Evolutionary conservation across 495 filamentous ascomycete species (phyloP), one percentile per base, ranked within the genome.

Genomic region (Cudoniella acicularis): DNA sequence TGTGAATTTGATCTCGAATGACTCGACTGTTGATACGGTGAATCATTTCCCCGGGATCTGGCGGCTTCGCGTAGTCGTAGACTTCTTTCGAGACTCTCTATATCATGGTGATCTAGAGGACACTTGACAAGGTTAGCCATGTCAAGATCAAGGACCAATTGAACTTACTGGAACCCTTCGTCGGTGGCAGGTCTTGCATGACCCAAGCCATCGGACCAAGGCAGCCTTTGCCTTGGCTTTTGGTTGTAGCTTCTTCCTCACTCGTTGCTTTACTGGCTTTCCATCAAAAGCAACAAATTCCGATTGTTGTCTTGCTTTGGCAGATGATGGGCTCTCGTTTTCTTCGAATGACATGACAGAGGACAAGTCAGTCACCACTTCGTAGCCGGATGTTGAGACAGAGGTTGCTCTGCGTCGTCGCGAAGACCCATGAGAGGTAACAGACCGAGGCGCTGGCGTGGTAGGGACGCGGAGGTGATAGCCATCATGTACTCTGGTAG

Each of bases 91-190:
- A 67, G 61, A 13, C 2, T 50, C 6, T 57, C 42, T 20, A 67
- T 61, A 50, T 67, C 64, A 41, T 67, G 61, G 46, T 67, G 64
- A 16, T 64, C 51, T n/a, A 67, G 30, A 27, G 64, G 61, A 42
- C 64, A 67, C 63, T 66, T 20, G 16, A 4, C 16, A 25, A 8
- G 40, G 21, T 57, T 45, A 54, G 60, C 50, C 18, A 22, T 45
- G 26, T 27, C 36, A n/a, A 11, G 52, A 1, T 16, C 50, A n/a
- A n/a, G 25, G n/a, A 18, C 40, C 11, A 20, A 25, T 0, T 1
- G 17, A 26, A 20, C 60, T 63, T 56, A 67, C 64, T 43, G 57
- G 49, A 18, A 62, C 62, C 36, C 49, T 53, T 48, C 59, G 27
- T 24, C 17, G 43, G 16, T 46, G 49, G 46, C 65, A 67, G 0